Evolutionary conservation across 176 grass and related monocot species (phyloP).

Genomic region (Calamus simplicifolius): DNA sequence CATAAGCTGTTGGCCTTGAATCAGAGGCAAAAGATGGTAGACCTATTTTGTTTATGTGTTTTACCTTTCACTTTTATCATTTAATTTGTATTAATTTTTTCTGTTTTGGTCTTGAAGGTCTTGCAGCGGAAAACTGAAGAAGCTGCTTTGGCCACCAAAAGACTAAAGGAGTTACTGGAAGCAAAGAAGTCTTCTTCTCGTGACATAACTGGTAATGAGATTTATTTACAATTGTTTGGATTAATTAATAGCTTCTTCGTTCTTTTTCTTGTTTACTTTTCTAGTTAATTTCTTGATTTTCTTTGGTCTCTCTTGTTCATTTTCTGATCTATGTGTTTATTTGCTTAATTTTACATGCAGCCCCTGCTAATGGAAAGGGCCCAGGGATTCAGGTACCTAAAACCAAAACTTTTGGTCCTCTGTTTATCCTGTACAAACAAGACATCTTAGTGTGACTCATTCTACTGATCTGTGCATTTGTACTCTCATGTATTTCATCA

Average conservation of each 20-base stretch:
- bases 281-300: neutral
- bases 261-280: conserved; percentile 6
- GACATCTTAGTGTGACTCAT: too few relatives aligned
- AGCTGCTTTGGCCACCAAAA: conserved; percentile 71
- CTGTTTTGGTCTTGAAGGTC: conserved; percentile 38
- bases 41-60: neutral
- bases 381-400: conserved; percentile 63
- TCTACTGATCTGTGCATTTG: too few relatives aligned
- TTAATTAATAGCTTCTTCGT: too few relatives aligned
- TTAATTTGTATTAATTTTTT: conserved; percentile 4
- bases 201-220: conserved; percentile 43
- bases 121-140: conserved; percentile 93
- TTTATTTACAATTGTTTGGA: neutral
- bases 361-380: conserved; percentile 34
- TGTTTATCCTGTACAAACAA: neutral
- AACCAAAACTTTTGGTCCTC: conserved; percentile 1
- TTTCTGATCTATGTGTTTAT: neutral
- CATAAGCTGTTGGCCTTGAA: conserved; percentile 87
- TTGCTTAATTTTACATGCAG: neutral
- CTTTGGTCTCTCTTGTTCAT: conserved; percentile 5
- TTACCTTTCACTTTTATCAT: neutral
- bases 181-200: conserved; percentile 68
- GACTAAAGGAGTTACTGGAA: conserved; percentile 75
- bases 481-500: too few relatives aligned
- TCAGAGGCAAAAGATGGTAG: conserved; percentile 89